Evolutionary conservation across 805 yeast species (phyloP).

Genomic region (Suhomyces tanzawaensis): DNA sequence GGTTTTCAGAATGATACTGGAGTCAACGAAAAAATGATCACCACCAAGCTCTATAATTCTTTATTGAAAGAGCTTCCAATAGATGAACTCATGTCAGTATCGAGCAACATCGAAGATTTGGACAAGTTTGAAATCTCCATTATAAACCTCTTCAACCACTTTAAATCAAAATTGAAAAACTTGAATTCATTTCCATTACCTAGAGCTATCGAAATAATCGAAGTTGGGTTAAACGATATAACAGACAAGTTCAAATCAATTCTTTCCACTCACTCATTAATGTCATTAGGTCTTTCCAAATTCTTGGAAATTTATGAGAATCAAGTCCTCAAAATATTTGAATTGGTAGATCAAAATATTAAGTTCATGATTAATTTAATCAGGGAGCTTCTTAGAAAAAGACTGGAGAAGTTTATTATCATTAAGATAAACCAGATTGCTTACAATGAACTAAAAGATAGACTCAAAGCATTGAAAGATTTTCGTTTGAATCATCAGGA

Average conservation of each 20-base stretch:
- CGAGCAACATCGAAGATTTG: slow-evolving; percentile 26
- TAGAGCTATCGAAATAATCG: slow-evolving; percentile 64
- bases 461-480: slow-evolving; percentile 39
- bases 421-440: slow-evolving; percentile 54
- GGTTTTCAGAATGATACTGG: slow-evolving; percentile 72
- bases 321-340: slow-evolving; percentile 32
- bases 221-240: slow-evolving; percentile 60
- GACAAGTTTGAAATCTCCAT: slow-evolving; percentile 45
- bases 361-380: slow-evolving; percentile 65
- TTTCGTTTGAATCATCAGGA: slow-evolving; percentile 57
- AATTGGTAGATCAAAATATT: slow-evolving; percentile 56
- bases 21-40: slow-evolving; percentile 49
- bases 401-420: slow-evolving; percentile 67
- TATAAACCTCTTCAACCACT: slow-evolving; percentile 51
- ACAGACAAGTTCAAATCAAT: slow-evolving; percentile 42
- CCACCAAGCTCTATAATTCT: slow-evolving; percentile 55
- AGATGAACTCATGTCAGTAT: slow-evolving; percentile 42
- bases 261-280: slow-evolving; percentile 36
- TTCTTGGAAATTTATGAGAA: slow-evolving; percentile 30
- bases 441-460: slow-evolving; percentile 33
- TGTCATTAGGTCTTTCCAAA: slow-evolving; percentile 40
- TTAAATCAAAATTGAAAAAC: slow-evolving; percentile 58
- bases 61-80: slow-evolving; percentile 72
- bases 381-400: slow-evolving; percentile 71
- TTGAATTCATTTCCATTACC: slow-evolving; percentile 56